Evolutionary conservation across 163 green algal species (phyloP).

Genomic region (Scenedesmus sp.): DNA sequence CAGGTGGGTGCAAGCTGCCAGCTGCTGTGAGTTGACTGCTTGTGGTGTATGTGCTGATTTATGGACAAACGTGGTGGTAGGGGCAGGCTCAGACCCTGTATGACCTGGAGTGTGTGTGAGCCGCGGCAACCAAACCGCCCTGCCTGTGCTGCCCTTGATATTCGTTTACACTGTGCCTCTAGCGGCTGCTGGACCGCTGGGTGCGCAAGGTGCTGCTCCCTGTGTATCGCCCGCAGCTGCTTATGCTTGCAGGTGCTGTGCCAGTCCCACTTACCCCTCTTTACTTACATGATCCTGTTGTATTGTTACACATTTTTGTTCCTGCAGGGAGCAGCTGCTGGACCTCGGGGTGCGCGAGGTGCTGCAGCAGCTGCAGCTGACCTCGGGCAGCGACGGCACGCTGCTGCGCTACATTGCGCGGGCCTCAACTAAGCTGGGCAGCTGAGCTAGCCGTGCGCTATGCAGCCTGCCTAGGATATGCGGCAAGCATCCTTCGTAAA

Average conservation of each 20-base stretch:
- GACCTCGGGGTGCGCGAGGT: slow-evolving; percentile 16
- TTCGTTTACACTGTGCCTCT: too few relatives aligned
- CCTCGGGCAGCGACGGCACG: slow-evolving; percentile 48
- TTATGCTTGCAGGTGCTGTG: too few relatives aligned
- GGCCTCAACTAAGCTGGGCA: slow-evolving; percentile 64
- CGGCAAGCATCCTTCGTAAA: background rate
- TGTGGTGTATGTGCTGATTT: background rate
- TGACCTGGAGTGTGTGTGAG: too few relatives aligned
- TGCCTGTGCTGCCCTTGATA: too few relatives aligned
- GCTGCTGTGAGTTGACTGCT: background rate
- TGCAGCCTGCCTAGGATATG: background rate
- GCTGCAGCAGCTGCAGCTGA: slow-evolving; percentile 25
- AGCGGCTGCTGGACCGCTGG: background rate
- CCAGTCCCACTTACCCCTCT: background rate
- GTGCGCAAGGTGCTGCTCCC: too few relatives aligned
- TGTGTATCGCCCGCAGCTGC: background rate
- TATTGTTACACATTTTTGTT: background rate
- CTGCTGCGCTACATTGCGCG: slow-evolving; percentile 73
- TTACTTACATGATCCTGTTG: background rate
- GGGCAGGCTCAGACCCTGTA: background rate
- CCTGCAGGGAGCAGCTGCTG: slow-evolving; percentile 63
- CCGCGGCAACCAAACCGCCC: too few relatives aligned
- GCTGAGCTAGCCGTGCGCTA: background rate
- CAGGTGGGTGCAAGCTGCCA: slow-evolving; percentile 32
- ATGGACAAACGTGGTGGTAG: background rate